phyloP scores from a whole-genome alignment of 768 basidiomycete genomes.

The Macrolepiota dolichaula region DNA sequence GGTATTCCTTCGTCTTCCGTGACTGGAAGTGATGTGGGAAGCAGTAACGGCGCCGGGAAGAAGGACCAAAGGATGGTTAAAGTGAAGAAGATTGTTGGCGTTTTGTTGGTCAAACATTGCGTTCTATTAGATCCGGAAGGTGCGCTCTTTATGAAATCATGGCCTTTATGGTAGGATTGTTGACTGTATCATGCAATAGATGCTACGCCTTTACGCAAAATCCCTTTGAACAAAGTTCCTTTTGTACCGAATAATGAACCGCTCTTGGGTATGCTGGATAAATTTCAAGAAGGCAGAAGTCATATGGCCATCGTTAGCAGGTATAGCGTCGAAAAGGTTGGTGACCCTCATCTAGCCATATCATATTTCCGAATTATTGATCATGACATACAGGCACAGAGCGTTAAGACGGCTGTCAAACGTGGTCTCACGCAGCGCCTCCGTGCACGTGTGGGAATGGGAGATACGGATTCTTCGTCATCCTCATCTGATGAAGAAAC shows the following conservation, averaged over 20 bases:
- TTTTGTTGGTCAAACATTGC: constrained; percentile 86
- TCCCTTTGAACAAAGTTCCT: constrained; percentile 84
- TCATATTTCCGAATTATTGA: background rate
- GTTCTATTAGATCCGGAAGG: constrained; percentile 85
- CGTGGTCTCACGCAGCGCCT: constrained; percentile 76
- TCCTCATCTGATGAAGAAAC: constrained; percentile 29
- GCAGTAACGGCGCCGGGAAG: background rate
- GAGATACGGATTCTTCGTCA: constrained; percentile 51
- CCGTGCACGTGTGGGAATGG: constrained; percentile 70
- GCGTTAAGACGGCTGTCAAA: constrained; percentile 82
- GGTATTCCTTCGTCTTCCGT: background rate
- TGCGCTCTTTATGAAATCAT: constrained; percentile 18
- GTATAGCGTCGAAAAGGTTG: constrained; percentile 61
- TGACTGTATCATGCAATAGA: constrained; percentile 38
- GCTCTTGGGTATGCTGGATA: constrained; percentile 79
- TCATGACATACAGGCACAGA: constrained; percentile 48
- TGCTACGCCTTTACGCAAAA: constrained; percentile 75
- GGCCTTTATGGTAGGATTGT: background rate
- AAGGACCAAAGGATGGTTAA: constrained; percentile 34
- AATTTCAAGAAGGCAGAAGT: constrained; percentile 85
- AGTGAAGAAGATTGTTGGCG: constrained; percentile 82
- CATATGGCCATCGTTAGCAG: constrained; percentile 91
- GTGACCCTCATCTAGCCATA: background rate
- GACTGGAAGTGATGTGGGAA: background rate
- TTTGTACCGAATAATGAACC: constrained; percentile 87